phyloP scores from a whole-genome alignment of 2,329 filamentous ascomycete species.

The Allantophomopsis lycopodina region DNA sequence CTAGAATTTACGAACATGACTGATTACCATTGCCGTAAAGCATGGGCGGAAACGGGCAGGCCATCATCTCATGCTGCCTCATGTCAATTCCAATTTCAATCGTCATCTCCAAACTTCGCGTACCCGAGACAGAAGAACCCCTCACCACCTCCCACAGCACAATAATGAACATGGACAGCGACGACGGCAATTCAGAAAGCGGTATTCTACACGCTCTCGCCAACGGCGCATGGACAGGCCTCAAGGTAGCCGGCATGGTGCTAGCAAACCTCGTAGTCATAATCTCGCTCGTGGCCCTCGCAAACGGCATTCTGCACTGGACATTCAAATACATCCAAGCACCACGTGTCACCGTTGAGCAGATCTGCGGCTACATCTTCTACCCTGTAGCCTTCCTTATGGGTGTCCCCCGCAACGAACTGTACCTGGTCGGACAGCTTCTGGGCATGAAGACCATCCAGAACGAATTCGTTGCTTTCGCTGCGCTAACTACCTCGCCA shows the following conservation, averaged over 20 bases:
- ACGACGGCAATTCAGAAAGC: constrained; percentile 55
- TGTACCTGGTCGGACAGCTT: constrained; percentile 62
- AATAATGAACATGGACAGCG: constrained; percentile 50
- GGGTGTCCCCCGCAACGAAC: constrained; percentile 53
- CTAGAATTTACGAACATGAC: no score
- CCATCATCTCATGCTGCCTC: constrained; percentile 79
- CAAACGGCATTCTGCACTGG: constrained; percentile 71
- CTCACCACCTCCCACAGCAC: constrained; percentile 56
- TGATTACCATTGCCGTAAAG: constrained; percentile 7
- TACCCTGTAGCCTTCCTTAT: constrained; percentile 73
- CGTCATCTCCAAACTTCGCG: constrained; percentile 79
- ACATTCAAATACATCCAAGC: constrained; percentile 68
- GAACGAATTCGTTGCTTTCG: constrained; percentile 22
- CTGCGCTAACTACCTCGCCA: constrained; percentile 32
- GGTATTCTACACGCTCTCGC: constrained; percentile 79
- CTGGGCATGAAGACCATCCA: constrained; percentile 79
- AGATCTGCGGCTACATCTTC: constrained; percentile 65
- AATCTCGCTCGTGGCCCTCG: constrained; percentile 59
- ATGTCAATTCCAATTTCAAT: constrained; percentile 92
- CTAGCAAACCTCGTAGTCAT: constrained; percentile 69
- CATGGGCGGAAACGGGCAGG: constrained; percentile 73
- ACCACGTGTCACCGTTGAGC: constrained; percentile 57
- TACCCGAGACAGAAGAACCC: constrained; percentile 76
- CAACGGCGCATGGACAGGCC: constrained; percentile 71
- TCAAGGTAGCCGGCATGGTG: constrained; percentile 81